These are phyloP conservation scores for Ascochyta koolunga DNA, from an alignment of 2,329 filamentous ascomycete species.

Conservation along the genomic window DNA sequence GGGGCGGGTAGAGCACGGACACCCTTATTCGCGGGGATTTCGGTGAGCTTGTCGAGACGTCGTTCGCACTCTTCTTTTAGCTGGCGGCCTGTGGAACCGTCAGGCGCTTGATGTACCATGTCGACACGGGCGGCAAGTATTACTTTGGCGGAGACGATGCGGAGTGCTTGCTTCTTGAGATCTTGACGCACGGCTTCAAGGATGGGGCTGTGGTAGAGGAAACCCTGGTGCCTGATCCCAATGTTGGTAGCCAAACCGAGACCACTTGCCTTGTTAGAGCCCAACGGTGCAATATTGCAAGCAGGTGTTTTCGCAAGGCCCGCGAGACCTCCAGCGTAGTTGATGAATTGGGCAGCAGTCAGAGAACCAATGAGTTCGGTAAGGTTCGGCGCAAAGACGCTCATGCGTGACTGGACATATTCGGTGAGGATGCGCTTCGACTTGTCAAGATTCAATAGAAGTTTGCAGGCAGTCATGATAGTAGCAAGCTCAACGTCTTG, in stretches of 20 bases:
- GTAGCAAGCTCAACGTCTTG: slow-evolving; percentile 74
- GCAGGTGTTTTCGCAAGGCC: slow-evolving; percentile 90
- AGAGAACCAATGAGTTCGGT: slow-evolving; percentile 89
- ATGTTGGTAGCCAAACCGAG: slow-evolving; percentile 91
- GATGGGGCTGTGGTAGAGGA: slow-evolving; percentile 88
- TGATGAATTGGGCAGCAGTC: slow-evolving; percentile 94
- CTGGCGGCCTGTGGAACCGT: slow-evolving; percentile 82
- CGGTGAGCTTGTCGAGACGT: slow-evolving; percentile 88
- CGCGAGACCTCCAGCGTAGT: slow-evolving; percentile 86
- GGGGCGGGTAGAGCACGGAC: slow-evolving; percentile 85
- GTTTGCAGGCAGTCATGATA: slow-evolving; percentile 80
- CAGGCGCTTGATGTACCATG: slow-evolving; percentile 77
- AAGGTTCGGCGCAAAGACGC: slow-evolving; percentile 90
- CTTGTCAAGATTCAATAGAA: slow-evolving; percentile 84
- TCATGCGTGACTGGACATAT: slow-evolving; percentile 97
- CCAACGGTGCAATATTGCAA: slow-evolving; percentile 89
- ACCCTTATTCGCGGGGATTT: slow-evolving; percentile 88
- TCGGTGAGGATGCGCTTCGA: slow-evolving; percentile 87
- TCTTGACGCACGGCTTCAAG: slow-evolving; percentile 85
- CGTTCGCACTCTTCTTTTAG: slow-evolving; percentile 83
- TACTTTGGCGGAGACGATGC: slow-evolving; percentile 91
- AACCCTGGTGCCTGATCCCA: slow-evolving; percentile 88
- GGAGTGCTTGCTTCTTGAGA: slow-evolving; percentile 90
- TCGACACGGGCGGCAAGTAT: slow-evolving; percentile 93
- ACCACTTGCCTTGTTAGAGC: slow-evolving; percentile 83